These are phyloP conservation scores for Diaporthe caulivora DNA, from an alignment of 2,329 filamentous ascomycete genomes.

Conservation along the genomic window DNA sequence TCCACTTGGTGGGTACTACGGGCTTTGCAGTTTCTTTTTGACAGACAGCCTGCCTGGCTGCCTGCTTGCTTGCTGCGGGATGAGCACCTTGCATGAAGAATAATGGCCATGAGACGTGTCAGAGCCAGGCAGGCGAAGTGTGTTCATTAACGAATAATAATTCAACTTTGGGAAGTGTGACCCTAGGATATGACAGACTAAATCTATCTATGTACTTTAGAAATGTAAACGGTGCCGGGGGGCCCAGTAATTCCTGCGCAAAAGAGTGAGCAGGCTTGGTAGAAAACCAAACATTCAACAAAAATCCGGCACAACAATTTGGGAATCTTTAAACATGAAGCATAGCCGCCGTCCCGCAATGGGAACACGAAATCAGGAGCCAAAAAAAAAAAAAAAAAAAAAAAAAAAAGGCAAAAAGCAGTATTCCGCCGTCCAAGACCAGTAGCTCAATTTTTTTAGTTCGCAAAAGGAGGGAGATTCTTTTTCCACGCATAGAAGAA, in stretches of 20 bases:
- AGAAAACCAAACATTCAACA: background rate
- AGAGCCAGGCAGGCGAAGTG: background rate
- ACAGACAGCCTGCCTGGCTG: background rate
- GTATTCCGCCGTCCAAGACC: background rate
- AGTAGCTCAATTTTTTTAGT: slow-evolving; percentile 6
- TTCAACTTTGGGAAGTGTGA: slow-evolving; percentile 3
- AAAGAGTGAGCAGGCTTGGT: background rate
- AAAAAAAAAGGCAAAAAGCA: too few species aligned
- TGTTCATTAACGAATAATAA: slow-evolving; percentile 16
- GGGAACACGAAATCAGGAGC: background rate
- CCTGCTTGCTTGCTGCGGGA: background rate
- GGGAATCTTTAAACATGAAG: slow-evolving; percentile 35
- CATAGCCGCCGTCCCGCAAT: background rate
- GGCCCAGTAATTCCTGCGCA: background rate
- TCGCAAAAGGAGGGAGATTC: background rate
- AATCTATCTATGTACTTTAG: slow-evolving; percentile 31
- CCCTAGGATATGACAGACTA: slow-evolving; percentile 30
- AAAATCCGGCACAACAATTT: slow-evolving; percentile 1
- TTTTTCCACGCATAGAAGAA: slow-evolving; percentile 16
- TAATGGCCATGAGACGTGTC: background rate
- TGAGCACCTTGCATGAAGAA: background rate
- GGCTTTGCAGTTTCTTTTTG: background rate
- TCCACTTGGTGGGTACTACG: background rate
- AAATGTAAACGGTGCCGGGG: slow-evolving; percentile 5
- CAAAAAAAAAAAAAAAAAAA: slow-evolving; percentile 1